Percentiles rank a stretch among this genome's conserved stretches.
phyloP scores from a whole-genome alignment of 2,329 filamentous ascomycete species.

The Polychaeton citri region DNA sequence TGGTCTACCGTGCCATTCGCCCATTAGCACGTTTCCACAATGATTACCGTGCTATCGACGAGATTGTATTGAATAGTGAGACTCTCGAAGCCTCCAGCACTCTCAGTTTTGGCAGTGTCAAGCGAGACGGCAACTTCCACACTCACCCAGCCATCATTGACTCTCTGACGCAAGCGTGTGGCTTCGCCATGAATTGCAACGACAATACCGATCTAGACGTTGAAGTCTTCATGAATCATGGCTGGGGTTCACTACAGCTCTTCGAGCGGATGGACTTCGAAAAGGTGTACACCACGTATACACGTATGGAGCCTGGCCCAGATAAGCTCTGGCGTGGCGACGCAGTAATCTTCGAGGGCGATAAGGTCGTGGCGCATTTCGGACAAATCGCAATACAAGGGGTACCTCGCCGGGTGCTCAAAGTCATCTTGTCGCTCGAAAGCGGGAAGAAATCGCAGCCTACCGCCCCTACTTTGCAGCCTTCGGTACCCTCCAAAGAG shows the following conservation, averaged over 20 bases:
- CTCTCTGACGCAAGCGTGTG: conserved; percentile 21
- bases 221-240: conserved; percentile 23
- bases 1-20: conserved; percentile 8
- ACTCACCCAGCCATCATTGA: conserved; percentile 22
- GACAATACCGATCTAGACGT: conserved; percentile 16
- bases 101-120: conserved; percentile 6
- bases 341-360: conserved; percentile 19
- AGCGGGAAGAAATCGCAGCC: too few species aligned
- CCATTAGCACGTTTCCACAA: conserved; percentile 5
- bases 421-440: too few species aligned
- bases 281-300: conserved; percentile 19
- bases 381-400: too few species aligned
- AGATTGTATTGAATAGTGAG: conserved; percentile 23
- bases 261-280: conserved; percentile 13
- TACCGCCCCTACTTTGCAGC: too few species aligned
- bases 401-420: too few species aligned
- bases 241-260: conserved; percentile 18
- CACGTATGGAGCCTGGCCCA: conserved; percentile 14
- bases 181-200: conserved; percentile 5
- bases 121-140: conserved; percentile 7
- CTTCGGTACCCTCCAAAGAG: too few species aligned
- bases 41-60: conserved; percentile 23
- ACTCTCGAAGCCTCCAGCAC: conserved; percentile 21
- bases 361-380: conserved; percentile 22
- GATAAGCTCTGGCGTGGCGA: conserved; percentile 26